These are phyloP conservation scores for Nymphaea colorata DNA, from an alignment of 164 flowering plant genomes.

Conservation along the genomic window DNA sequence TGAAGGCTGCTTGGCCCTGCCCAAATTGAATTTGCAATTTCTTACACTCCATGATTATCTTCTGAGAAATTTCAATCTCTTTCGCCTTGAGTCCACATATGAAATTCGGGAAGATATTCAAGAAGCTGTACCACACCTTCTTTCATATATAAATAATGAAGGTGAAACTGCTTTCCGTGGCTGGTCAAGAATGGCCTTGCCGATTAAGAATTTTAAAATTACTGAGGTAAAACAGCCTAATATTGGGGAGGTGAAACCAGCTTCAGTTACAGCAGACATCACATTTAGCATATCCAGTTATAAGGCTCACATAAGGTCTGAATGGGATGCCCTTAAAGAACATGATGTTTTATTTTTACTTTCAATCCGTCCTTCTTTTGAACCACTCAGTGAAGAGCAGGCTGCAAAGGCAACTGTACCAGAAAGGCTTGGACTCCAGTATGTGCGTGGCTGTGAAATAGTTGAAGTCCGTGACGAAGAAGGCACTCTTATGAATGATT, in stretches of 20 bases:
- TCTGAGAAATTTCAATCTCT: slow-evolving; percentile 92
- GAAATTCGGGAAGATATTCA: slow-evolving; percentile 99
- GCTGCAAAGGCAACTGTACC: slow-evolving; percentile 80
- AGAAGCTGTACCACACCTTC: slow-evolving; percentile 96
- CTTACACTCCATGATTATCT: slow-evolving; percentile 94
- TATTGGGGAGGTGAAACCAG: slow-evolving; percentile 95
- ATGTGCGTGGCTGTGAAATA: slow-evolving; percentile 94
- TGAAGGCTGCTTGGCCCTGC: slow-evolving; percentile 99
- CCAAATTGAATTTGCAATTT: slow-evolving; percentile 90
- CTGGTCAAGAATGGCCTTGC: slow-evolving; percentile 99
- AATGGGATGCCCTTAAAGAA: slow-evolving; percentile 94
- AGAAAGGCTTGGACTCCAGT: slow-evolving; percentile 88
- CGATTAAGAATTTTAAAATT: slow-evolving; percentile 71
- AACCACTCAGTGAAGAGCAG: slow-evolving; percentile 87
- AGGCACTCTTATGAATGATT: slow-evolving; percentile 95
- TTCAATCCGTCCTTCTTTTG: slow-evolving; percentile 81
- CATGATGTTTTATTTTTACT: slow-evolving; percentile 96
- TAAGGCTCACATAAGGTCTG: slow-evolving; percentile 73
- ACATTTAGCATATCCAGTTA: slow-evolving; percentile 87
- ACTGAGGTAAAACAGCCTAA: slow-evolving; percentile 90
- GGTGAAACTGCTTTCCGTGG: slow-evolving; percentile 98
- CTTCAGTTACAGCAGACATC: slow-evolving; percentile 87
- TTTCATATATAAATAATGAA: slow-evolving; percentile 81
- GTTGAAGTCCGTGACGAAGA: slow-evolving; percentile 96
- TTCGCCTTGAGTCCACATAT: slow-evolving; percentile 96